Evolutionary conservation across 164 flowering plant species (phyloP), one percentile per base, ranked within the genome.

Genomic region (Sedum album): DNA sequence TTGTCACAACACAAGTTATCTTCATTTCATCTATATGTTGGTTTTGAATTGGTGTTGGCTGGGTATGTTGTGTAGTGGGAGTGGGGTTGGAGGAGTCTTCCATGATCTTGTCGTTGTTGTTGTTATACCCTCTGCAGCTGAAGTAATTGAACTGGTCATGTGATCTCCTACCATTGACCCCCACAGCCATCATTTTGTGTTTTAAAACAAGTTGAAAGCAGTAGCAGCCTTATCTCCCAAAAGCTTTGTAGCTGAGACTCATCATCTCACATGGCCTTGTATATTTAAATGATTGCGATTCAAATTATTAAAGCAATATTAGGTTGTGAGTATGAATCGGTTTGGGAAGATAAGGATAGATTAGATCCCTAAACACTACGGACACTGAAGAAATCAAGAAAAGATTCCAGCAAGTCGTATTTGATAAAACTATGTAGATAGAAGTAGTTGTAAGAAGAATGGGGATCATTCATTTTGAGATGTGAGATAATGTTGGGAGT

Each of bases 151-250:
- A 57, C 14, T 57, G 20, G 20, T 57, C 33, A 11, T 26, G 20
- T 57, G 62, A 57, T 57, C 62, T 30, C 61, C 61, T 26, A 55
- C 30, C 62, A 28, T 57, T 57, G 31, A 15, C 17, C 62, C 62
- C 62, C 17, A 4, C 5, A 3, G 0, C 62, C 62, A 57, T 57
- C 62, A 57, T 55, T 57, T 57, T 57, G 33, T 57, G 62, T 28
- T 57, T 35, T 11, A 14, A 15, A 57, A 57, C 62, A 57, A 55
- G 31, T 23, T 55, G 61, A 55, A 26, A n/a, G 57, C 57, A n/a
- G 53, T 2, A 48, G 53, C 42, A 55, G 31, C 60, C 60, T 23
- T 25, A 53, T 53, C 60, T 49, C n/a, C n/a, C n/a, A n/a, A n/a
- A n/a, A n/a, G n/a, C n/a, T n/a, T n/a, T n/a, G 3, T 7, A 35